A percentile compares a stretch with the other conserved stretches of the same genome.
Evolutionary conservation across 2,329 filamentous ascomycete genomes (phyloP).

Genomic region (Simplicillium aogashimaense): DNA sequence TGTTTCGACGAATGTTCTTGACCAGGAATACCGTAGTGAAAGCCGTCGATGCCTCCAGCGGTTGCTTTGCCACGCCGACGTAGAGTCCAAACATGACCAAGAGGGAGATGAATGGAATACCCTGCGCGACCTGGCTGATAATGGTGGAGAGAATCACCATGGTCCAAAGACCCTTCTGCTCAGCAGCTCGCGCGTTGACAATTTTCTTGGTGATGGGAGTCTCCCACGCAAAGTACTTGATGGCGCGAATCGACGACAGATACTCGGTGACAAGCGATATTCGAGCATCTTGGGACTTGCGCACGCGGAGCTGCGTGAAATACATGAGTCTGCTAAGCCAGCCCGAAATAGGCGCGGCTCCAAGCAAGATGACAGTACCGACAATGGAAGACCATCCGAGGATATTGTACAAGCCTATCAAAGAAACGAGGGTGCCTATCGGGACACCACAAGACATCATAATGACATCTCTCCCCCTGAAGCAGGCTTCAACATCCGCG

Average conservation of each 20-base stretch:
- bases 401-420: constrained; percentile 43
- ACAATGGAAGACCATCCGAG: constrained; percentile 46
- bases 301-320: constrained; percentile 38
- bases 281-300: constrained; percentile 44
- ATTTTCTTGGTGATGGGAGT: constrained; percentile 40
- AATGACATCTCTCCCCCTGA: constrained; percentile 39
- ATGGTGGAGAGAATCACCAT: constrained; percentile 36
- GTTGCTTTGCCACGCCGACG: constrained; percentile 33
- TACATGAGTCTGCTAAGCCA: constrained; percentile 39
- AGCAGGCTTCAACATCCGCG: constrained; percentile 46
- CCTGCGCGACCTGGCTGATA: constrained; percentile 38
- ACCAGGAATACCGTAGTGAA: constrained; percentile 47
- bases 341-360: constrained; percentile 38
- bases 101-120: constrained; percentile 41
- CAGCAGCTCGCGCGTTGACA: constrained; percentile 34
- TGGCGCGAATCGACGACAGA: constrained; percentile 43
- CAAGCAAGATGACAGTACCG: constrained; percentile 35
- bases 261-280: constrained; percentile 50
- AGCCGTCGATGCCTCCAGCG: constrained; percentile 44
- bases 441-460: constrained; percentile 34
- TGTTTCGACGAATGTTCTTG: constrained; percentile 40
- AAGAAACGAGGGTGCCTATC: constrained; percentile 33
- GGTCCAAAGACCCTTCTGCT: constrained; percentile 45
- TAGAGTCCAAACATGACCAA: constrained; percentile 45
- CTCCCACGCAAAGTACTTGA: constrained; percentile 55